phyloP scores from a whole-genome alignment of 345 rosid genomes.

The Gossypium arboreum region DNA sequence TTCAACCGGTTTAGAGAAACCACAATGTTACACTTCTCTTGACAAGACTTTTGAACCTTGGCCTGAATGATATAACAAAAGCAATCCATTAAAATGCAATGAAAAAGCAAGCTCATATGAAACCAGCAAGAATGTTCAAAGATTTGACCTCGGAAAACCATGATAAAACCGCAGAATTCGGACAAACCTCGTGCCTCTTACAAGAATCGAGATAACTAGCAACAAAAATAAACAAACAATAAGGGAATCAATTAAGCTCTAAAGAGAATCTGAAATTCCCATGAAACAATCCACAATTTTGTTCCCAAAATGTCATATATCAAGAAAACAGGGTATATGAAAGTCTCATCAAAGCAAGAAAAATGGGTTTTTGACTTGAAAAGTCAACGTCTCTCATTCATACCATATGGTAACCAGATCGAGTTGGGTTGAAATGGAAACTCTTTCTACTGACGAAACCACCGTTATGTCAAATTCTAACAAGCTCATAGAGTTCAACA shows the following conservation, averaged over 20 bases:
- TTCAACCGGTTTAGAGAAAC: constrained; percentile 35
- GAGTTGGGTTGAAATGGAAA: background rate
- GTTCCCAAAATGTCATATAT: background rate
- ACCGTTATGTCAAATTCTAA: background rate
- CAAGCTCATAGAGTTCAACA: background rate
- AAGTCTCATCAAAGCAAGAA: background rate
- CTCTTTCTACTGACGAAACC: background rate
- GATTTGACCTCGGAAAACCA: constrained; percentile 42
- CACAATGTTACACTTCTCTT: constrained; percentile 27
- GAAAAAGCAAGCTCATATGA: background rate
- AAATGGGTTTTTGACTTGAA: background rate
- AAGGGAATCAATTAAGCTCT: background rate
- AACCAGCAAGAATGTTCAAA: background rate
- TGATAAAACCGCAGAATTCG: constrained; percentile 31
- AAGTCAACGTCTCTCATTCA: background rate
- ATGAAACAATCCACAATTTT: background rate
- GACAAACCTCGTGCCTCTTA: constrained; percentile 31
- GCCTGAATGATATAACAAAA: constrained; percentile 33
- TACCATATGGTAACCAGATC: background rate
- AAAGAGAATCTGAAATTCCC: background rate
- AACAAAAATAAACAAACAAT: constrained; percentile 1
- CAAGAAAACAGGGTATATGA: background rate
- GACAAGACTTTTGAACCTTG: constrained; percentile 23
- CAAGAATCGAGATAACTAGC: constrained; percentile 44
- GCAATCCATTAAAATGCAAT: background rate